Base-by-base conservation (phyloP, 2,329 filamentous ascomycete genomes). In the Pseudogymnoascus sp. region DNA sequence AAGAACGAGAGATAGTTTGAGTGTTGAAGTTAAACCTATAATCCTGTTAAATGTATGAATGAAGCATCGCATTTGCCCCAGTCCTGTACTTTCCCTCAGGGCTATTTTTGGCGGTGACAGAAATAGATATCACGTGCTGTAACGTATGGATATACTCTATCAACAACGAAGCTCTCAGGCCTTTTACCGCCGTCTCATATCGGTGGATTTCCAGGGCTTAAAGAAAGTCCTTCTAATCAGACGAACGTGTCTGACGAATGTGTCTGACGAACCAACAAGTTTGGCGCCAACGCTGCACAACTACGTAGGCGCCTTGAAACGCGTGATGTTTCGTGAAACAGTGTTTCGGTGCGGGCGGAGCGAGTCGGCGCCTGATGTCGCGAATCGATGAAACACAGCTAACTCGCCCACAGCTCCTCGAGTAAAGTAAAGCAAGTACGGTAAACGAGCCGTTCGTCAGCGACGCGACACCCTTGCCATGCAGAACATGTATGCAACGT, bases 301-400 rank as follows among this genome's bases (percentile, higher is more conserved):
- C 42, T 28, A 49, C 42, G 42, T 28, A 49, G 42, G 23, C 22
- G 14, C 12, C 25, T 28, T 49, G 42, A 49, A 49, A 49, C 42
- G 42, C 23, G 42, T 49, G 42, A 49, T 49, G 42, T 28, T 49
- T 49, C 42, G 42, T 49, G 42, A 49, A 49, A 49, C 42, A 14
- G 12, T 49, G 22, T 49, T 49, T 49, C 42, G 23, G 42, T n/a
- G 42, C 22, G 14, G 23, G 42, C 6, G 23, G 9, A n/a, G 42
- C 22, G 23, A 49, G 22, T 49, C 23, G 42, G 42, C 42, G 42
- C 42, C 42, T 49, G 42, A 49, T 49, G 23, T 49, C 42, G 42
- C 42, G 42, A 28, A 14, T 49, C 23, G 23, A 49, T 49, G 42
- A 49, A 49, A 49, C 42, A 5, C 23, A 28, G 23, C 23, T 49